A percentile compares a stretch with the other conserved stretches of the same genome.
Evolutionary conservation across 2,329 filamentous ascomycete species (phyloP).

Genomic region (Drechmeria coniospora): DNA sequence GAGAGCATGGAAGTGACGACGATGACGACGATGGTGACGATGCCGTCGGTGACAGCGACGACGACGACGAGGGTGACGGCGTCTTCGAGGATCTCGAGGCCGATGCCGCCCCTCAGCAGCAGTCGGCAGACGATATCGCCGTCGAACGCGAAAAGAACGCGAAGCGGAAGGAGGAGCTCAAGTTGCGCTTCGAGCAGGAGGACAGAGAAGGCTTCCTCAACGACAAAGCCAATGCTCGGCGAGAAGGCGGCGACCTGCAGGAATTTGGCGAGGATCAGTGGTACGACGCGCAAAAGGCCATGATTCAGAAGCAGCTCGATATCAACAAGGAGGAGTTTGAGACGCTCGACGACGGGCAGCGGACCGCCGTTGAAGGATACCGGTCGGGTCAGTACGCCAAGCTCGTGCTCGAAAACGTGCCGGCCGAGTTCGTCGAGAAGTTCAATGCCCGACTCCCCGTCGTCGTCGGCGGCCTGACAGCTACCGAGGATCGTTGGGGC

Average conservation of each 20-base stretch:
- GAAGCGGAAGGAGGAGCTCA: conserved; percentile 83
- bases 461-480: conserved; percentile 77
- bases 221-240: conserved; percentile 64
- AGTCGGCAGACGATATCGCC: conserved; percentile 45
- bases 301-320: conserved; percentile 86
- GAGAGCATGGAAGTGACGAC: conserved; percentile 18
- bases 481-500: conserved; percentile 90
- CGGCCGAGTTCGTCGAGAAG: conserved; percentile 71
- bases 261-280: conserved; percentile 96
- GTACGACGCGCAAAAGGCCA: conserved; percentile 94
- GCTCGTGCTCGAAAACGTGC: conserved; percentile 76
- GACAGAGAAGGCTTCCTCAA: conserved; percentile 92
- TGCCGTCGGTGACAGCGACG: conserved; percentile 36
- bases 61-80: conserved; percentile 62
- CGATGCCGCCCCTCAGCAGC: conserved; percentile 21
- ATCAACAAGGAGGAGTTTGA: conserved; percentile 95
- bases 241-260: conserved; percentile 51
- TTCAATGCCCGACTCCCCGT: conserved; percentile 76
- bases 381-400: conserved; percentile 87
- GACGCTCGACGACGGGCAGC: conserved; percentile 67
- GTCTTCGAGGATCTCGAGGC: conserved; percentile 71
- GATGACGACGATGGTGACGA: conserved; percentile 41
- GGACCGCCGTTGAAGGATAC: conserved; percentile 75
- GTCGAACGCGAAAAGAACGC: conserved; percentile 86
- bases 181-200: conserved; percentile 89